These are phyloP conservation scores for Fusarium sp. DNA, from an alignment of 2,329 filamentous ascomycete species.

Conservation along the genomic window DNA sequence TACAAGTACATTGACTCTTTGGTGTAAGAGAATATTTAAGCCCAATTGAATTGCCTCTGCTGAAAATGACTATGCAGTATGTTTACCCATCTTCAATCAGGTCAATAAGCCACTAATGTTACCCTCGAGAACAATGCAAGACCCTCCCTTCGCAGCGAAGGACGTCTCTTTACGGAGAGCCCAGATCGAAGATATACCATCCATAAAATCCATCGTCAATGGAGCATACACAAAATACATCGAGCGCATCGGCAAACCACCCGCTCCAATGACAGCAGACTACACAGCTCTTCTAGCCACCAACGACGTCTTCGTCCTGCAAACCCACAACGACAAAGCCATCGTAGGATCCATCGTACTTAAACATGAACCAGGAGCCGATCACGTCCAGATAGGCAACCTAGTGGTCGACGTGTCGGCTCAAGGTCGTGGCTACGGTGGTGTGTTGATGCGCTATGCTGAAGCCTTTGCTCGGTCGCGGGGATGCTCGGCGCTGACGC, in stretches of 20 bases:
- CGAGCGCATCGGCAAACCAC: slow-evolving; percentile 54
- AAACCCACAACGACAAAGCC: slow-evolving; percentile 23
- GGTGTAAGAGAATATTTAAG: background rate
- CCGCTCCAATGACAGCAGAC: slow-evolving; percentile 57
- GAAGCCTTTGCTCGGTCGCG: slow-evolving; percentile 49
- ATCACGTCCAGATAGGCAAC: slow-evolving; percentile 50
- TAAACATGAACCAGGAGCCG: slow-evolving; percentile 20
- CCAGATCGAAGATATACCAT: slow-evolving; percentile 42
- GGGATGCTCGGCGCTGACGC: slow-evolving; percentile 41
- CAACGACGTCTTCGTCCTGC: slow-evolving; percentile 46
- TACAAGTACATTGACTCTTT: background rate
- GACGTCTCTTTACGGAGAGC: slow-evolving; percentile 12
- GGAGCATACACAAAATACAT: slow-evolving; percentile 55
- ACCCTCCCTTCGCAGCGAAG: background rate
- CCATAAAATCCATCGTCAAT: slow-evolving; percentile 51
- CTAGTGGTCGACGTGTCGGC: slow-evolving; percentile 49
- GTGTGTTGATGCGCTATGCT: slow-evolving; percentile 52
- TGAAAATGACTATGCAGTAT: background rate
- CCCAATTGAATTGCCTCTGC: background rate
- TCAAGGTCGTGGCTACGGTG: slow-evolving; percentile 54
- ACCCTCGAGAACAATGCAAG: background rate
- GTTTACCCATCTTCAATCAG: background rate
- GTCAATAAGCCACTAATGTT: background rate
- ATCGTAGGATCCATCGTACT: slow-evolving; percentile 53
- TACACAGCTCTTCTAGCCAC: slow-evolving; percentile 51